phyloP scores from a whole-genome alignment of 2,329 filamentous ascomycete species.

The Catunica adiposa region DNA sequence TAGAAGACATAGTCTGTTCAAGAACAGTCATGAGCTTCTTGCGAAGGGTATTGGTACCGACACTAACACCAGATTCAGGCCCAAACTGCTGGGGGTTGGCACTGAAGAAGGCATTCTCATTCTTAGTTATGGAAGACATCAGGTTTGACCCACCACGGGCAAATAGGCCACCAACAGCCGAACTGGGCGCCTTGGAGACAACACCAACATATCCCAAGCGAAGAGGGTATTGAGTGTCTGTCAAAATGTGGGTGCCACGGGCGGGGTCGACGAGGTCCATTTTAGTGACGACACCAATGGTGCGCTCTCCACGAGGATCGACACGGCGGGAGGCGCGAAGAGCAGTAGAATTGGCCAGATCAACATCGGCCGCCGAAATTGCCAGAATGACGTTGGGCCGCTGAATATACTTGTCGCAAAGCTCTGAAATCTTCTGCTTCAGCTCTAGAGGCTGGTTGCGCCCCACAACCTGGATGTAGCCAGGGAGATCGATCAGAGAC shows the following conservation, averaged over 20 bases:
- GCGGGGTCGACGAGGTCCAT: conserved; percentile 89
- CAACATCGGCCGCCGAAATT: conserved; percentile 93
- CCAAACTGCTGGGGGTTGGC: conserved; percentile 70
- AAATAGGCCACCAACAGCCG: conserved; percentile 49
- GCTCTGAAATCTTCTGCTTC: conserved; percentile 87
- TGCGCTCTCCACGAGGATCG: conserved; percentile 84
- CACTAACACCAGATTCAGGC: conserved; percentile 49
- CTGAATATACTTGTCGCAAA: conserved; percentile 97
- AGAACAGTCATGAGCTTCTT: conserved; percentile 96
- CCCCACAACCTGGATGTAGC: conserved; percentile 91
- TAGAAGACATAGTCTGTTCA: conserved; percentile 92
- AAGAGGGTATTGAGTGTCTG: conserved; percentile 82
- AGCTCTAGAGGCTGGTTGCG: conserved; percentile 79
- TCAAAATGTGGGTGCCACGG: conserved; percentile 62
- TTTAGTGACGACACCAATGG: conserved; percentile 97
- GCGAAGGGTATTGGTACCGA: conserved; percentile 72
- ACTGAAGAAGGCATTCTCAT: conserved; percentile 76
- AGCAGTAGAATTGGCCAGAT: conserved; percentile 90
- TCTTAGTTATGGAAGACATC: conserved; percentile 63
- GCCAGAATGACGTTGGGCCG: conserved; percentile 90
- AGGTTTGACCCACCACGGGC: conserved; percentile 69
- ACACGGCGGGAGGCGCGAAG: conserved; percentile 77
- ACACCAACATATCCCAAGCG: conserved; percentile 94
- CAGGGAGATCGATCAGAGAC: conserved; percentile 87
- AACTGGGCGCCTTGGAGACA: conserved; percentile 61